Conservation (phyloP, 768 basidiomycete species). For the Leccinum boreale region DNA sequence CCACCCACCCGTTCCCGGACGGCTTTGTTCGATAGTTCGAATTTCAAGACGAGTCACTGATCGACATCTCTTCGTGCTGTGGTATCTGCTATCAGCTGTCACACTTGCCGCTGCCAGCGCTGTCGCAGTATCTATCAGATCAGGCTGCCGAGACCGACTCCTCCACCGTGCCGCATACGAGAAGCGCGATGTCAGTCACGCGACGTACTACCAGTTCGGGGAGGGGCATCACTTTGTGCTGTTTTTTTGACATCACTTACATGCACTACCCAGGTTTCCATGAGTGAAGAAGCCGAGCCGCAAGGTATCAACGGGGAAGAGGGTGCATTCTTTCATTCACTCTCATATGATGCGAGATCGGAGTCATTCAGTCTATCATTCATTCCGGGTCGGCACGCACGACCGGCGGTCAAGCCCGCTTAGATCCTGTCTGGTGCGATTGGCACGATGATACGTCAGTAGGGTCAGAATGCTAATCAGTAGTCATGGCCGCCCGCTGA, state of each 20-base stretch:
- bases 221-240: too few relatives aligned
- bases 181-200: background rate
- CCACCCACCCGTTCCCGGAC: too few relatives aligned
- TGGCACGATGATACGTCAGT: background rate
- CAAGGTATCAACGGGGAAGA: background rate
- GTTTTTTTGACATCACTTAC: background rate
- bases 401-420: background rate
- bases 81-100: background rate
- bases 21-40: too few relatives aligned
- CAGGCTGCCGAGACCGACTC: background rate
- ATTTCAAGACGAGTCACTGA: too few relatives aligned
- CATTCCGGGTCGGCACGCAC: background rate
- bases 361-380: too few relatives aligned
- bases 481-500: background rate
- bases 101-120: background rate
- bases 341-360: background rate
- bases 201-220: background rate
- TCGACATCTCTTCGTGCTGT: too few relatives aligned
- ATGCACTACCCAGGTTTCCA: background rate
- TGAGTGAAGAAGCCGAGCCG: background rate
- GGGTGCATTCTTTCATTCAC: background rate
- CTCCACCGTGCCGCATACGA: background rate
- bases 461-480: background rate
- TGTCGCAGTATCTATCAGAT: background rate
- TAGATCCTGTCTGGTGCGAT: background rate